Evolutionary conservation across 2,329 filamentous ascomycete species (phyloP).

Genomic region (Seiridium cupressi): DNA sequence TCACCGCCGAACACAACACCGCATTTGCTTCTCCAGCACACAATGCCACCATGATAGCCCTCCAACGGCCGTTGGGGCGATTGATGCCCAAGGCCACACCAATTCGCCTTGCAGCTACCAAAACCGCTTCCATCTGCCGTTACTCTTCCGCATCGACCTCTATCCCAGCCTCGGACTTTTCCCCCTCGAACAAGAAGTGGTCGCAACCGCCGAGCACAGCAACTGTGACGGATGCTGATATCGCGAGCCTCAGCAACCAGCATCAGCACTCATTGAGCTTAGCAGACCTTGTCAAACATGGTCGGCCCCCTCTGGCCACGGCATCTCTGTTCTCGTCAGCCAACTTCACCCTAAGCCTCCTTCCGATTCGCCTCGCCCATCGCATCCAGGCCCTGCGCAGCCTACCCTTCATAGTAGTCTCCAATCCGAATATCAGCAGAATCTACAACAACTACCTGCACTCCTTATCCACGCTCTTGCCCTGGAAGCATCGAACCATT

Average conservation of each 20-base stretch:
- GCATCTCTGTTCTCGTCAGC: slow-evolving; percentile 82
- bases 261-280: slow-evolving; percentile 81
- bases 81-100: slow-evolving; percentile 23
- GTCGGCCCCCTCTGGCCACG: slow-evolving; percentile 79
- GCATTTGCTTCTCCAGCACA: slow-evolving; percentile 6
- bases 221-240: slow-evolving; percentile 69
- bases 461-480: slow-evolving; percentile 84
- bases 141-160: slow-evolving; percentile 19
- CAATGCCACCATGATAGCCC: slow-evolving; percentile 47
- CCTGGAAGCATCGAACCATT: slow-evolving; percentile 70
- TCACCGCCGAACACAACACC: slow-evolving; percentile 1
- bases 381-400: slow-evolving; percentile 92
- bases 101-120: slow-evolving; percentile 8
- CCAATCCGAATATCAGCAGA: slow-evolving; percentile 90
- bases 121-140: background rate
- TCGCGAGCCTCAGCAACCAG: slow-evolving; percentile 73
- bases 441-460: slow-evolving; percentile 98
- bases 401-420: slow-evolving; percentile 94
- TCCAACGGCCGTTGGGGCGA: slow-evolving; percentile 37
- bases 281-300: slow-evolving; percentile 81
- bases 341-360: slow-evolving; percentile 90
- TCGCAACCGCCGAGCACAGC: slow-evolving; percentile 42
- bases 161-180: slow-evolving; percentile 10
- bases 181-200: slow-evolving; percentile 27
- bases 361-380: slow-evolving; percentile 88